Percentiles rank a stretch among this genome's conserved stretches.
These are phyloP conservation scores for Fraxinus floribunda DNA, from an alignment of 305 asterid genomes.

Conservation along the genomic window DNA sequence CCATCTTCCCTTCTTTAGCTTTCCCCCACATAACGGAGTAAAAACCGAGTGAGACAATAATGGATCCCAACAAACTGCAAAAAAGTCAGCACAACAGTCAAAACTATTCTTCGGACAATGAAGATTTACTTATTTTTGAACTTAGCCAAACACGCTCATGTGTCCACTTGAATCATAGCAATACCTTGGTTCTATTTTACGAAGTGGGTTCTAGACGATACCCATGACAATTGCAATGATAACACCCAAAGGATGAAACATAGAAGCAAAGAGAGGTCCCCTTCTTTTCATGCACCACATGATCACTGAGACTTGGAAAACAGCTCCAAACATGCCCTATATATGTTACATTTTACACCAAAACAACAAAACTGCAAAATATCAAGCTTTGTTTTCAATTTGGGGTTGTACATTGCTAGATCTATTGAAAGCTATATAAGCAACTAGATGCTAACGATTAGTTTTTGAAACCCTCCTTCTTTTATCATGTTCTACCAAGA, in stretches of 20 bases:
- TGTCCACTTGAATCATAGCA: neutral
- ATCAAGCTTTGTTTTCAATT: neutral
- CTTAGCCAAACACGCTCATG: neutral
- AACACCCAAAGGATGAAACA: conserved; percentile 63
- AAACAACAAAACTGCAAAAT: neutral
- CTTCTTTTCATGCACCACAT: conserved; percentile 56
- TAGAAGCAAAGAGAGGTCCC: conserved; percentile 64
- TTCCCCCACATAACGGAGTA: conserved; percentile 38
- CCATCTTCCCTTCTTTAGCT: conserved; percentile 21
- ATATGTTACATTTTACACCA: neutral
- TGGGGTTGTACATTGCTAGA: neutral
- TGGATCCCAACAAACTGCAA: conserved; percentile 39
- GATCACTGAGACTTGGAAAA: conserved; percentile 40
- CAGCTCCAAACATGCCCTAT: conserved; percentile 56
- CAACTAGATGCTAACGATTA: too few relatives aligned
- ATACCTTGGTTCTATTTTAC: too few relatives aligned
- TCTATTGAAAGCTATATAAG: too few relatives aligned
- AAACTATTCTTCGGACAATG: neutral
- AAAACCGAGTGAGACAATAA: conserved; percentile 30
- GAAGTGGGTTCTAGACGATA: too few relatives aligned
- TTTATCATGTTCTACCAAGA: too few relatives aligned
- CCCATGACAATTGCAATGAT: conserved; percentile 42
- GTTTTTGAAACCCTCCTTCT: too few relatives aligned
- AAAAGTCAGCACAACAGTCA: neutral
- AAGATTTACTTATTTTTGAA: neutral